Evolutionary conservation across 805 yeast species (phyloP), one percentile per base, ranked within the genome.

Genomic region (Zygosaccharomyces rouxii): DNA sequence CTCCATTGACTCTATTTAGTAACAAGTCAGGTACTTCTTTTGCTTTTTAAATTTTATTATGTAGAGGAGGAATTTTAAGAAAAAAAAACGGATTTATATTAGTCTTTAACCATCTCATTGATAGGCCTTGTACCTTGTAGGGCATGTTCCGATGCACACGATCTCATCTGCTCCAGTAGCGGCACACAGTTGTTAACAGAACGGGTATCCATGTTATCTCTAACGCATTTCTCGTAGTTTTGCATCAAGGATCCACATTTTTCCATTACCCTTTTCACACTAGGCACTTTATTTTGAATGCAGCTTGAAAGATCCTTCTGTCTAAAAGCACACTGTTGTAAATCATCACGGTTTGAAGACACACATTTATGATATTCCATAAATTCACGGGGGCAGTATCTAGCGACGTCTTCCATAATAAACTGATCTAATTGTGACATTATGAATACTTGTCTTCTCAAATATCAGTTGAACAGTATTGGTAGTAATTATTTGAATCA

Each of bases 331-430:
- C 95, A 87, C 49, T 71, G 69, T 16, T 66, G 58, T 21, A 76
- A 74, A 52, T 72, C 71, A 10, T 79, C 80, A 47, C 74, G 75
- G 35, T 83, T 83, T 25, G 71, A 72, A 30, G 80, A 69, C 65
- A 87, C 76, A 61, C 95, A 87, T 58, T 79, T 80, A 65, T 87
- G 92, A 64, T 83, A 87, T 23, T 75, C 78, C 48, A 86, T 68
- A 55, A 87, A 86, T 59, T 81, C 77, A 51, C 78, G 80, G 0
- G 95, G 94, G 63, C 96, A 87, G 59, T 75, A 71, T 47, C 79
- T 76, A 11, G 95, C 89, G 49, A 85, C 85, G 59, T 87, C 95
- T 52, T 86, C 89, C 52, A 87, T 77, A 28, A 87, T 75, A 44
- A 84, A 71, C 61, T 86, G 90, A 66, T 87, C 95, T 26, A 87